Evolutionary conservation across 495 filamentous ascomycete genomes (phyloP).

Genomic region (Trypethelium eluteriae): DNA sequence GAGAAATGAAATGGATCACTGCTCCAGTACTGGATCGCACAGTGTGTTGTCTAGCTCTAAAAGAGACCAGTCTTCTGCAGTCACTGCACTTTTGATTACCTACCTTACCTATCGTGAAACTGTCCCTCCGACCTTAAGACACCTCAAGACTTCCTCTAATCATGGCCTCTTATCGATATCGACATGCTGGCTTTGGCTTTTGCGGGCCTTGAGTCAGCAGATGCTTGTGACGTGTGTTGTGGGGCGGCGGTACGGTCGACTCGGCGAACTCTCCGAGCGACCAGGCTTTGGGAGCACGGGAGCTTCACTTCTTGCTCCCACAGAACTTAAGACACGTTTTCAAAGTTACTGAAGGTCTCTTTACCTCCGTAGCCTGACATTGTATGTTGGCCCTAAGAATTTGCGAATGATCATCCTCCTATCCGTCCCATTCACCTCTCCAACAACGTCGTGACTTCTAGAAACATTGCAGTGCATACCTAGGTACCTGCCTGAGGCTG

Average conservation of each 20-base stretch:
- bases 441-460: neutral
- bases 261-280: neutral
- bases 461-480: no score
- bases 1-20: neutral
- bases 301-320: conserved; percentile 5
- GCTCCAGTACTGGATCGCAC: neutral
- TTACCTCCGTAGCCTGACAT: neutral
- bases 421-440: neutral
- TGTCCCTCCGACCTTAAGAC: no score
- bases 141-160: no score
- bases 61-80: neutral
- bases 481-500: neutral
- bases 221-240: neutral
- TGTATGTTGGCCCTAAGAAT: no score
- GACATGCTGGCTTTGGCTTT: no score
- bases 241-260: neutral
- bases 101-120: no score
- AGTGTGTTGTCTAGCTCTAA: neutral
- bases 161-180: no score
- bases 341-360: neutral
- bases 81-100: no score
- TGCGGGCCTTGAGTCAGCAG: no score
- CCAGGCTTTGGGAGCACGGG: neutral
- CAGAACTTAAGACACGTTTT: neutral
- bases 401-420: neutral